Base-by-base conservation (phyloP, 2,329 filamentous ascomycete genomes). In the Colletotrichum noveboracense region DNA sequence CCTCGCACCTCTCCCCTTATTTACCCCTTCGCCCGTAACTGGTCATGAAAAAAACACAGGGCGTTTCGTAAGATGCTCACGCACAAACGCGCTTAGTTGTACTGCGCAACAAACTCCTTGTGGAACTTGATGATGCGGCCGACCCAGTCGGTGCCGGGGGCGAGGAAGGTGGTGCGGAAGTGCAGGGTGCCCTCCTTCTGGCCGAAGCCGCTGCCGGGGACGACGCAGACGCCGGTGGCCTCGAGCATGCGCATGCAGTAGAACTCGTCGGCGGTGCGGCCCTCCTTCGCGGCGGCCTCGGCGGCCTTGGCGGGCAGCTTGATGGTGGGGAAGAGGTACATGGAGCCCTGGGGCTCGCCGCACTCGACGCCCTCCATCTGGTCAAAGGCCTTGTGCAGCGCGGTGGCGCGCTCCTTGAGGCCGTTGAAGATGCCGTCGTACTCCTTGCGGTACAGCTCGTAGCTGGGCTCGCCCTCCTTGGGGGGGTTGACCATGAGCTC, bases 311-410 rank as follows among this genome's bases (percentile, higher is more conserved):
- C 80, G 3, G 97, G 92, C 28, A 99, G 89, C 38, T 89, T 92
- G 86, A 99, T 98, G 80, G 95, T 97, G 28, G 97, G 97, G 92
- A 98, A 99, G 81, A 99, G 94, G 88, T 99, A 99, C 97, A 99
- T 99, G 83, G 94, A 94, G 76, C 97, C 97, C 90, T 98, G 94
- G 71, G 97, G 97, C 79, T 92, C 90, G 81, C 94, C 94, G 86
- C 96, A 98, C 84, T 96, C 92, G 75, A 99, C 96, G 74, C 97
- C 97, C 86, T 98, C 96, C 97, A 99, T 98, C 83, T 95, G 88
- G 84, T 92, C 89, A 87, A 99, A 99, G 32, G 96, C 96, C 81
- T 96, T 91, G 87, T 97, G 97, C 66, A 99, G 90, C 8, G 97
- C 96, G 75, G 89, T 91, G 52, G 97, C 97, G 78, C 97, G 94